Evolutionary conservation across 106 monocot genomes (phyloP), one percentile per base, ranked within the genome.

Genomic region (Phalaenopsis equestris): DNA sequence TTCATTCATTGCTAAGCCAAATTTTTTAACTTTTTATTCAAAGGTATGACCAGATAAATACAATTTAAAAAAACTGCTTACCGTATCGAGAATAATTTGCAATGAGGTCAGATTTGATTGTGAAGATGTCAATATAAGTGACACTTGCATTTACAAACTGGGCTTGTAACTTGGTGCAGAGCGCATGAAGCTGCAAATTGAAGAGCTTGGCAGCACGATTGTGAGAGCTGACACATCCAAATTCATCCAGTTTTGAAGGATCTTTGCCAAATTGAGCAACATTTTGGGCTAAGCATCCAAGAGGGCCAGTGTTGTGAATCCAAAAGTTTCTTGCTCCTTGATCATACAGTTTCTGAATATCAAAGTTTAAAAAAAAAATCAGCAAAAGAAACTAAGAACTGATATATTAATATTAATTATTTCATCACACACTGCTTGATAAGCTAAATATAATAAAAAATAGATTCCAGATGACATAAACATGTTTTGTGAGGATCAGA

Each of bases 241-340:
- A 80, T 78, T 89, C 89, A 78, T 97, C 94, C 21, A 94, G 85
- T 75, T 90, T 87, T 57, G 94, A 90, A 75, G 90, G 80, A 80
- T 97, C 89, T 83, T 92, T 94, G 18, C 89, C 94, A 48, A 92
- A 89, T 47, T 19, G 37, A 12, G 85, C 90, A 83, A 92, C 84
- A 30, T 97, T 92, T 83, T 94, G 89, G 78, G 92, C 79, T 79
- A 97, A 85, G 86, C 97, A 97, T 72, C 97, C 97, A 24, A 94
- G 89, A 2, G 97, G 96, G 46, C 94, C 94, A 36, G 94, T 94
- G 76, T 94, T 94, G 49, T 97, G 94, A 81, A 97, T 90, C 94
- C 94, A 94, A 76, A 97, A 97, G 64, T 87, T 90, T 78, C 94
- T 87, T 58, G 97, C 97, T 72, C 97, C 94, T 86, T 90, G 80